Evolutionary conservation across 2,329 filamentous ascomycete species (phyloP), one percentile per base, ranked within the genome.

Genomic region (Neofusicoccum parvum): DNA sequence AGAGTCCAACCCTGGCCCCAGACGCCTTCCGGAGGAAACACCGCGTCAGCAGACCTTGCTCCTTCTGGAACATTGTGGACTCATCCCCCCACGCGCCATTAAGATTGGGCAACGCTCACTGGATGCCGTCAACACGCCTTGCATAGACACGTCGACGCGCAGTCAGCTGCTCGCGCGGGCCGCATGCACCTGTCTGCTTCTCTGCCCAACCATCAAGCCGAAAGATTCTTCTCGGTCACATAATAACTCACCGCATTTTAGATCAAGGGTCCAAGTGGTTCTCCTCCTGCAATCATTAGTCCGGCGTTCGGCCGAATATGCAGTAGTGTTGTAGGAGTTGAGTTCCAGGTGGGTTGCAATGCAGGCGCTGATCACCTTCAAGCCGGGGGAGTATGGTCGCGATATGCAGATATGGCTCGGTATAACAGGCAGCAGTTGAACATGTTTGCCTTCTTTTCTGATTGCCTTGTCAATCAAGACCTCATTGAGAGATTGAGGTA

Each of bases 71-170:
- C 5, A 11, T 1, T 12, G 15, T 20, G 50, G n/a, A 39, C 34
- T n/a, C 34, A 32, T 53, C 7, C 50, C 50, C n/a, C 50, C 50
- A 37, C 34, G 34, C 34, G 15, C 17, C 50, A 9, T 39, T 37
- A 12, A 15, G 14, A 32, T 6, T 2, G 12, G 50, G 2, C n/a
- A 17, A 11, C n/a, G 5, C n/a, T 34, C n/a, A 53, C 20, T 53
- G 50, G 50, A 17, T 15, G n/a, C 11, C 50, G 11, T 39, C 6
- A 11, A 53, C 50, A 34, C 50, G 50, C 11, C 2, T 14, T 39
- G 50, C 50, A 53, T 32, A 53, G n/a, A 53, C 50, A 53, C 50
- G 50, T 37, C 32, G 50, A 11, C 50, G 50, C 50, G 50, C 17
- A 17, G 50, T 53, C 50, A 53, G 50, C 32, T 53, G 50, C 32